Evolutionary conservation across 441 rosid genomes (phyloP).

Genomic region (Geranium incanum): DNA sequence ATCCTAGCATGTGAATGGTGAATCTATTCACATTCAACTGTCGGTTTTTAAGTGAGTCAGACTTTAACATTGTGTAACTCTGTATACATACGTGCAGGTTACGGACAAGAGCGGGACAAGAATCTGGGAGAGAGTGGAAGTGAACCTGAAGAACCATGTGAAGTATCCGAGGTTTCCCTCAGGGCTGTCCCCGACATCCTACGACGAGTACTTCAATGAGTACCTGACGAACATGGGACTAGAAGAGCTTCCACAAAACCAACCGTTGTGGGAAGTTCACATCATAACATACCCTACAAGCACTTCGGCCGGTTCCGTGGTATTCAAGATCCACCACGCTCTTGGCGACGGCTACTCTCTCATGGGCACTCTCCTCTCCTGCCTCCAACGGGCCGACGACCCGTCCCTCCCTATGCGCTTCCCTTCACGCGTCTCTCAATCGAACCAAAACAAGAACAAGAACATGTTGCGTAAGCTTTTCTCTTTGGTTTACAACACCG

Average conservation of each 20-base stretch:
- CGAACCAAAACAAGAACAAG: background rate
- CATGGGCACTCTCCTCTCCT: conserved; percentile 48
- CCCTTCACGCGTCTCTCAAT: conserved; percentile 18
- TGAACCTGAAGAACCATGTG: too few species aligned
- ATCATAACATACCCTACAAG: conserved; percentile 35
- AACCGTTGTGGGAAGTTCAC: conserved; percentile 46
- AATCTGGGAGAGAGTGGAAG: too few species aligned
- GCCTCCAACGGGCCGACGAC: conserved; percentile 34
- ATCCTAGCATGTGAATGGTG: too few species aligned
- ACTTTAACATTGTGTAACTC: too few species aligned
- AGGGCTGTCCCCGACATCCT: conserved; percentile 27
- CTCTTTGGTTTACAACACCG: conserved; percentile 20
- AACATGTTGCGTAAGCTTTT: conserved; percentile 3
- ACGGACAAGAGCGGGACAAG: too few species aligned
- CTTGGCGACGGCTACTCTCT: conserved; percentile 46
- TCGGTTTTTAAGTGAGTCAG: too few species aligned
- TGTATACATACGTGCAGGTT: too few species aligned
- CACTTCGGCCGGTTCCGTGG: conserved; percentile 27
- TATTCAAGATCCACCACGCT: conserved; percentile 49
- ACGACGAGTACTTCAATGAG: conserved; percentile 26
- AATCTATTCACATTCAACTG: too few species aligned
- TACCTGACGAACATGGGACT: conserved; percentile 28
- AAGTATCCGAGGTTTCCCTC: conserved; percentile 25
- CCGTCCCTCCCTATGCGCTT: conserved; percentile 37
- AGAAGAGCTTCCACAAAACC: conserved; percentile 27